Evolutionary conservation across 176 grass and related monocot genomes (phyloP), one percentile per base, ranked within the genome.

Genomic region (Oryza meridionalis): DNA sequence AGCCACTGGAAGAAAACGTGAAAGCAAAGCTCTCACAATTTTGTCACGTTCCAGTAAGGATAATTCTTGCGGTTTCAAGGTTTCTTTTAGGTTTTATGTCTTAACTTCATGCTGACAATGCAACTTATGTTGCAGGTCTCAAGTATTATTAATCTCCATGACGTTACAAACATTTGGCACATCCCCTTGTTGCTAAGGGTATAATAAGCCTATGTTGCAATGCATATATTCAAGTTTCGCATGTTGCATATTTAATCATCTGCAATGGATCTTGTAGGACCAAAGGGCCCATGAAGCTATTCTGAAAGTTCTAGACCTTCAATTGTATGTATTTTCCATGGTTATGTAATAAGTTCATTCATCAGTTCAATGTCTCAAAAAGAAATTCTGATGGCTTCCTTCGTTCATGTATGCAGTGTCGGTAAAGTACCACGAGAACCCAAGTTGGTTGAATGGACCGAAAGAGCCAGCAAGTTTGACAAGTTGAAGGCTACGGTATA

Each of bases 221-320:
- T 84, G 15, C 9, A 44, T 46, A 70, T 69, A 80, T 59, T 88
- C 35, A 29, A 26, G 42, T 86, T 80, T 81, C 37, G 49, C 70
- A 63, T 78, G 67, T 67, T 77, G 19, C 76, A 37, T 75, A 24
- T 82, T 70, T 77, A 87, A 87, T 77, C 37, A 53, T 80, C 22
- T 8, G 70, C 72, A 72, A 78, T 92, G 62, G 11, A 65, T 72
- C n/a, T 84, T 87, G 35, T 67, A 99, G 96, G 96, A 99, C 51
- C 96, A 99, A 87, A 99, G 92, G 88, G 90, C 93, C 77, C 96
- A 99, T 90, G 96, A 99, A 83, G 86, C 91, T 78, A 93, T 99
- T 87, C 83, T 96, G 35, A 96, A 90, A 90, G 81, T 92, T 85
- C 65, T 99, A 78, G 92, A 96, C 75, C 88, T 99, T 75, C 91